Evolutionary conservation across 2,329 filamentous ascomycete genomes (phyloP).

Genomic region (Emmonsiellopsis sp.): DNA sequence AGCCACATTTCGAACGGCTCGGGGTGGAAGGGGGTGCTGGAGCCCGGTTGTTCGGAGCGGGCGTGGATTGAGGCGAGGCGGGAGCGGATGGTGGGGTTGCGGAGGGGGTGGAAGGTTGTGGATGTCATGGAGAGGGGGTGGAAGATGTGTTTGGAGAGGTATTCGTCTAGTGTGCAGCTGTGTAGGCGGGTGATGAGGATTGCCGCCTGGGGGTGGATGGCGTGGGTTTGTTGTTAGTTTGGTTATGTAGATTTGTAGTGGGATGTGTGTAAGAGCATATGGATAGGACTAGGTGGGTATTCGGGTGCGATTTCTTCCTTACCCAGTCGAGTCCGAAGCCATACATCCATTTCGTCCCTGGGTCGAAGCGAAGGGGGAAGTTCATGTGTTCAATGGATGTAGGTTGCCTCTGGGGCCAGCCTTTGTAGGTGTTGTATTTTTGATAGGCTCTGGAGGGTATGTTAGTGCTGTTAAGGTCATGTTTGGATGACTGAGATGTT

Average conservation of each 20-base stretch:
- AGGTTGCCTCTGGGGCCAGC: constrained; percentile 15
- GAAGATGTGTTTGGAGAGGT: neutral
- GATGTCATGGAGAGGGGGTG: neutral
- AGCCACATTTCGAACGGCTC: neutral
- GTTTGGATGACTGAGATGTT: too few relatives aligned
- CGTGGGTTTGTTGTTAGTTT: too few relatives aligned
- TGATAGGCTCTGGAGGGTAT: neutral
- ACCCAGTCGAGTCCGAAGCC: constrained; percentile 44
- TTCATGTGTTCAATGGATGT: constrained; percentile 33
- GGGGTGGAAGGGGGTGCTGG: neutral
- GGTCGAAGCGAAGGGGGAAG: constrained; percentile 42
- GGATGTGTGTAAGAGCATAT: neutral
- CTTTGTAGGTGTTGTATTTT: constrained; percentile 24
- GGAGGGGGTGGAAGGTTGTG: neutral
- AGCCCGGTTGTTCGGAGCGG: neutral
- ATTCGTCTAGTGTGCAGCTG: neutral
- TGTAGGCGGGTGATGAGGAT: constrained; percentile 14
- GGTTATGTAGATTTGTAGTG: too few relatives aligned
- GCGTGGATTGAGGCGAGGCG: neutral
- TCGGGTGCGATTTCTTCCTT: constrained; percentile 22
- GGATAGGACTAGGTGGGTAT: neutral
- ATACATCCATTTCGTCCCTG: constrained; percentile 44
- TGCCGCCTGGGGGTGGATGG: constrained; percentile 20
- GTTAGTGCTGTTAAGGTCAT: too few relatives aligned
- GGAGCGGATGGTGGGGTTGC: neutral